These are phyloP conservation scores for Raffaelea ambrosiae DNA, from an alignment of 2,329 filamentous ascomycete species.

Conservation along the genomic window DNA sequence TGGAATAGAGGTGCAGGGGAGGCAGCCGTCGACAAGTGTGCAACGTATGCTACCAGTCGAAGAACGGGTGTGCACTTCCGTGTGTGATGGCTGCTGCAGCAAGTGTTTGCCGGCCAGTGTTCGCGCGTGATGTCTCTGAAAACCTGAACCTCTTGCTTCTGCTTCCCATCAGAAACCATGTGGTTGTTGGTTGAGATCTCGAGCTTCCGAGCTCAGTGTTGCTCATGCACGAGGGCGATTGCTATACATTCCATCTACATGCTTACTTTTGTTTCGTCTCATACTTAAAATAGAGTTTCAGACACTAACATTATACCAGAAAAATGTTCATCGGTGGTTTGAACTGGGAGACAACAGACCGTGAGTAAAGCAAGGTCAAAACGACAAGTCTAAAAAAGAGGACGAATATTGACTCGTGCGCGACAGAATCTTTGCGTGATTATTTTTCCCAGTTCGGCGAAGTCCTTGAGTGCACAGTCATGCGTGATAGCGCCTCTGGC, in stretches of 20 bases:
- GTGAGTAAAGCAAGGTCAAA: too few species aligned
- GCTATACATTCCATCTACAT: too few species aligned
- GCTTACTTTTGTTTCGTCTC: not conserved
- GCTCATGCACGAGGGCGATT: too few species aligned
- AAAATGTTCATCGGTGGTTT: constrained; percentile 99
- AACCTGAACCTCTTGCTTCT: too few species aligned
- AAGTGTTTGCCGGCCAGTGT: too few species aligned
- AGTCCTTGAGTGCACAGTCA: constrained; percentile 97
- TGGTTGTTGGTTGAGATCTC: not conserved
- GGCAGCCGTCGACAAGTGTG: too few species aligned
- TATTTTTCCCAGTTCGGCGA: constrained; percentile 98
- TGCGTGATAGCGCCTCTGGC: constrained; percentile 90
- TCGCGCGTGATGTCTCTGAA: too few species aligned
- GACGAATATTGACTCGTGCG: not conserved
- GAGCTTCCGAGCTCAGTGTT: not conserved
- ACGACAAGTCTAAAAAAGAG: not conserved
- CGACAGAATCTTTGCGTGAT: constrained; percentile 80
- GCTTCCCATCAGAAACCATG: not conserved
- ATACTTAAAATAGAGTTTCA: not conserved
- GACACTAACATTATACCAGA: constrained; percentile 36
- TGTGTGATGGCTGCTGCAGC: too few species aligned
- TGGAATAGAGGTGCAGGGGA: too few species aligned
- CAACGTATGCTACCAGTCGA: too few species aligned
- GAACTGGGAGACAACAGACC: constrained; percentile 38
- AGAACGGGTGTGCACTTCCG: too few species aligned